A percentile compares a stretch with the other conserved stretches of the same genome.
Conservation (phyloP, 129 eudicot species). For the Cynara cardunculus region DNA sequence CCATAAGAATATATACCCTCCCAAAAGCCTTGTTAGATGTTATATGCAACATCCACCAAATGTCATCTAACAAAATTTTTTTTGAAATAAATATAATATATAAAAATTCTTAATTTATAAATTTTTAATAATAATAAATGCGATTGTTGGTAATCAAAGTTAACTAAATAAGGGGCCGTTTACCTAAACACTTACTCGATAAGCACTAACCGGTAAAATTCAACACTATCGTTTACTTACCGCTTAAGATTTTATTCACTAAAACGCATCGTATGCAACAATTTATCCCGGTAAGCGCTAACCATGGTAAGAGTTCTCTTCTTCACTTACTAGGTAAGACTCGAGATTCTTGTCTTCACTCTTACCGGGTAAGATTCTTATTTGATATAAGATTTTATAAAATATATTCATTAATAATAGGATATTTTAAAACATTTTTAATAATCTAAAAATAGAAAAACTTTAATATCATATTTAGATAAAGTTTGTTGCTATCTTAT, state of each 20-base stretch:
- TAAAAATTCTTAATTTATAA: too few relatives aligned
- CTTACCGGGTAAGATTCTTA: too few relatives aligned
- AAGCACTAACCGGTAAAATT: too few relatives aligned
- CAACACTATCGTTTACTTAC: too few relatives aligned
- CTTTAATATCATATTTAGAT: neutral
- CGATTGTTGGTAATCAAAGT: neutral
- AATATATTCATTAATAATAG: neutral
- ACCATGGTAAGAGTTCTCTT: too few relatives aligned
- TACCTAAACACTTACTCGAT: too few relatives aligned
- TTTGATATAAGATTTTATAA: neutral
- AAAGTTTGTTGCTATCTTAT: neutral
- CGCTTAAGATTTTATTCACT: too few relatives aligned
- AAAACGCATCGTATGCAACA: too few relatives aligned
- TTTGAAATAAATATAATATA: neutral
- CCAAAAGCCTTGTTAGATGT: conserved; percentile 3
- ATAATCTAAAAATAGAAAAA: neutral
- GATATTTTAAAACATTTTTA: neutral
- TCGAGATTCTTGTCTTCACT: too few relatives aligned
- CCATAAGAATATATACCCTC: conserved; percentile 25
- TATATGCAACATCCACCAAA: conserved; percentile 13
- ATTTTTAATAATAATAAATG: neutral
- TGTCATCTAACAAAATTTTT: conserved; percentile 4
- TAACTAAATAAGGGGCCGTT: too few relatives aligned
- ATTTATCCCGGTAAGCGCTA: too few relatives aligned
- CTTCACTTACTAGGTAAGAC: too few relatives aligned